phyloP scores from a whole-genome alignment of 2,329 filamentous ascomycete genomes.

The Calonectria henricotiae region DNA sequence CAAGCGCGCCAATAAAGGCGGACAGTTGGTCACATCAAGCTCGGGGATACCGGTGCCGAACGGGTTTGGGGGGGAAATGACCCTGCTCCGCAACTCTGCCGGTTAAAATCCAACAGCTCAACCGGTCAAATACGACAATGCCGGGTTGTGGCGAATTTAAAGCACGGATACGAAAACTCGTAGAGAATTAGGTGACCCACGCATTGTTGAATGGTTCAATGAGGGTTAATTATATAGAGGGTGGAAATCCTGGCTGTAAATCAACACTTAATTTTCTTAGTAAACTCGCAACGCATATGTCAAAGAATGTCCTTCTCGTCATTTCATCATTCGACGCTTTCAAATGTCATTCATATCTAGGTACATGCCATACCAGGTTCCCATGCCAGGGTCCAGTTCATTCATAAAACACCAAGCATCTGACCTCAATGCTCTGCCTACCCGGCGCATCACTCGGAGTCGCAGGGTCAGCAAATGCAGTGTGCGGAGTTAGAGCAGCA shows the following conservation, averaged over 20 bases:
- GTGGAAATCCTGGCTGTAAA: not conserved
- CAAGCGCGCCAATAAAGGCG: constrained; percentile 3
- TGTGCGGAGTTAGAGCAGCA: constrained; percentile 49
- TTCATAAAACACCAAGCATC: constrained; percentile 50
- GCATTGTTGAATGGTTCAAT: not conserved
- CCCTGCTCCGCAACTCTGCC: not conserved
- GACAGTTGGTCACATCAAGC: not conserved
- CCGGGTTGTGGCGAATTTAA: too few species aligned
- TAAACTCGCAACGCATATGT: not conserved
- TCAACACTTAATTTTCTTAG: not conserved
- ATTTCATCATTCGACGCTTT: not conserved
- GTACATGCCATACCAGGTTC: not conserved
- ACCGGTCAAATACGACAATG: not conserved
- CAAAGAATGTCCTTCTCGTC: too few species aligned
- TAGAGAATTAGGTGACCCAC: not conserved
- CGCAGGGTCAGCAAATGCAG: constrained; percentile 48
- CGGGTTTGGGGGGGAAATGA: not conserved
- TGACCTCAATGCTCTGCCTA: constrained; percentile 50
- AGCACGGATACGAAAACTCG: not conserved
- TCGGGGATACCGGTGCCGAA: constrained; percentile 20
- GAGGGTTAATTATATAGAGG: not conserved
- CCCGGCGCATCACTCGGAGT: constrained; percentile 46
- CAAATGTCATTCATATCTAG: not conserved
- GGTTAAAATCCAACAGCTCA: not conserved
- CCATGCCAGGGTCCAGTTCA: not conserved